Conservation (phyloP, 2,329 filamentous ascomycete species). For the Pseudocercospora fijiensis region DNA sequence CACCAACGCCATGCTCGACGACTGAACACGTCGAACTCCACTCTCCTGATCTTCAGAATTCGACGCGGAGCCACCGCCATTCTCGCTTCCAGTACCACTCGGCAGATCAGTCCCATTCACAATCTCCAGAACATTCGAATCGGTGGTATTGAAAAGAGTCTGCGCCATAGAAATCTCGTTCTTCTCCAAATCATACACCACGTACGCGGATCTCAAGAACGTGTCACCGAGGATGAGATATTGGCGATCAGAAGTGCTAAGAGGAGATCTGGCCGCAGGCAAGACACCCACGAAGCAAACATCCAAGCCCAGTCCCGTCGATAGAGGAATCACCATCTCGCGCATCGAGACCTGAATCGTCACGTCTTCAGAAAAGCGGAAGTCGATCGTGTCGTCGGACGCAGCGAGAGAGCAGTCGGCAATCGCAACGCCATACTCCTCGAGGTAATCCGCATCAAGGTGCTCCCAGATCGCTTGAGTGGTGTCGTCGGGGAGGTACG, state of each 20-base stretch:
- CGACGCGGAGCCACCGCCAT: not conserved
- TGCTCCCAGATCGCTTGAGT: conserved; percentile 45
- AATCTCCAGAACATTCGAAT: conserved; percentile 55
- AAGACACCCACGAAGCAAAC: conserved; percentile 18
- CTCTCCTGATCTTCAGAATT: not conserved
- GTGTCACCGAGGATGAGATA: conserved; percentile 59
- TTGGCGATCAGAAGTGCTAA: conserved; percentile 46
- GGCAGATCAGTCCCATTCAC: conserved; percentile 26
- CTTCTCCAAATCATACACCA: conserved; percentile 61
- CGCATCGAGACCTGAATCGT: conserved; percentile 55
- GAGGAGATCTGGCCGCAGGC: conserved; percentile 49
- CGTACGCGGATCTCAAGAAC: conserved; percentile 62
- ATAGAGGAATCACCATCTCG: conserved; percentile 54
- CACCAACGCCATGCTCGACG: not conserved
- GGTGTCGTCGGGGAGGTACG: conserved; percentile 64
- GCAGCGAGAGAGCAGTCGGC: conserved; percentile 40
- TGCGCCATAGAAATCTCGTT: conserved; percentile 62
- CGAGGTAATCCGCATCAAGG: conserved; percentile 44
- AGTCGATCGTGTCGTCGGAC: conserved; percentile 52
- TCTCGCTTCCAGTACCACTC: not conserved
- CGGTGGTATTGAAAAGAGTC: conserved; percentile 58
- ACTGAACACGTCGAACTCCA: not conserved
- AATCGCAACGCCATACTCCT: conserved; percentile 35
- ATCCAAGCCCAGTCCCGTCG: not conserved
- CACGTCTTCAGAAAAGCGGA: conserved; percentile 53